Evolutionary conservation across 169 alveolate species (phyloP).

Genomic region (Plasmodium cynomolgi): DNA sequence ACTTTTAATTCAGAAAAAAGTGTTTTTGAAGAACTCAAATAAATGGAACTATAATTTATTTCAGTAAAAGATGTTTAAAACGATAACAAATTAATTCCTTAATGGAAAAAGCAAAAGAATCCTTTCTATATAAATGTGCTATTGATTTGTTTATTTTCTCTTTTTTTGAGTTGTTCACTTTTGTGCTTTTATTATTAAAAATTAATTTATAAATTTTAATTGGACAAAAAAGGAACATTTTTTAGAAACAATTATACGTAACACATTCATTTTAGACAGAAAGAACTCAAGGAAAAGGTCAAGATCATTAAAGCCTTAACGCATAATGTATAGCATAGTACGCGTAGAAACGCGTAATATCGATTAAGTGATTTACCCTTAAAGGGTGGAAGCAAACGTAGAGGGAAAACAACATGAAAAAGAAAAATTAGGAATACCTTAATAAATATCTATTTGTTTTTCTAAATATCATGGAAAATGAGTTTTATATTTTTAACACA

Average conservation of each 20-base stretch:
- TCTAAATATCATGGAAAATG: not conserved
- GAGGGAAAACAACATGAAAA: not conserved
- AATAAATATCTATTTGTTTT: not conserved
- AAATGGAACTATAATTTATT: not conserved
- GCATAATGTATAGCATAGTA: not conserved
- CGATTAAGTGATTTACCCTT: not conserved
- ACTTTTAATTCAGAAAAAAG: not conserved
- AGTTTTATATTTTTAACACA: not conserved
- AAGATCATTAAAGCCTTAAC: not conserved
- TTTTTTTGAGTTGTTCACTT: not conserved
- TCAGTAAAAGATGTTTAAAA: not conserved
- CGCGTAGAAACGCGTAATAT: not conserved
- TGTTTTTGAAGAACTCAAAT: not conserved
- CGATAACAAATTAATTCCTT: not conserved
- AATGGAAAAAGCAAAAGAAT: not conserved
- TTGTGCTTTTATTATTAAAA: not conserved
- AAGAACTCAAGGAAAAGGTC: not conserved
- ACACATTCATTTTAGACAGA: not conserved
- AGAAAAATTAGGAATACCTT: not conserved
- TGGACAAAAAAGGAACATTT: not conserved
- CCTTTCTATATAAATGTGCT: not conserved
- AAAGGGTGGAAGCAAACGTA: not conserved
- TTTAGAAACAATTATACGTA: not conserved
- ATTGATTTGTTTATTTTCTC: not conserved
- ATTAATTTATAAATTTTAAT: not conserved